Evolutionary conservation across 2,329 filamentous ascomycete genomes (phyloP).

Genomic region (Acrodontium crateriforme): DNA sequence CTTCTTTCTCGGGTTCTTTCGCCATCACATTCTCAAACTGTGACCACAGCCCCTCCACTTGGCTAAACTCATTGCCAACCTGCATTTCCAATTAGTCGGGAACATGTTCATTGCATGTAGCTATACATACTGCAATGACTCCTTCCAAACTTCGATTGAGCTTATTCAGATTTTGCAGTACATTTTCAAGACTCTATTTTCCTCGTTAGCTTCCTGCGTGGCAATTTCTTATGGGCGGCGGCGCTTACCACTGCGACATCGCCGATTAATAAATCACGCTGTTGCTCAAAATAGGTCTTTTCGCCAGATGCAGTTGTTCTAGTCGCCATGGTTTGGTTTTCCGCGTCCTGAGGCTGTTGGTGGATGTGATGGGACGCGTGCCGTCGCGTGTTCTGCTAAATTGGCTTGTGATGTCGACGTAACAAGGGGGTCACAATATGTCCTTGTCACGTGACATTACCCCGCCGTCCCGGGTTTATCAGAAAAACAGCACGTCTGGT

Average conservation of each 20-base stretch:
- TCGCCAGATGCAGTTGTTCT: no score
- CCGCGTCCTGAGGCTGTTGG: no score
- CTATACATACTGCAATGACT: constrained; percentile 59
- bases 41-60: constrained; percentile 91
- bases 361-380: no score
- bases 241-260: constrained; percentile 56
- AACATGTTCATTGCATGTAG: no score
- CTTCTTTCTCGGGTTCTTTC: constrained; percentile 40
- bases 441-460: no score
- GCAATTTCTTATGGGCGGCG: neutral
- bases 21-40: constrained; percentile 96
- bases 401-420: no score
- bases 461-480: no score
- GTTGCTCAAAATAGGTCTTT: constrained; percentile 60
- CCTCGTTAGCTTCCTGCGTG: constrained; percentile 1
- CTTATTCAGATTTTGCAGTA: constrained; percentile 91
- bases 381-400: no score
- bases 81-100: constrained; percentile 4
- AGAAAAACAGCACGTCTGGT: no score
- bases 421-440: no score
- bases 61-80: constrained; percentile 90
- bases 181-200: constrained; percentile 59
- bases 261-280: constrained; percentile 55
- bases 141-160: constrained; percentile 85
- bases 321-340: no score